Conservation (phyloP, 164 flowering plant genomes). For the Nymphaea colorata region DNA sequence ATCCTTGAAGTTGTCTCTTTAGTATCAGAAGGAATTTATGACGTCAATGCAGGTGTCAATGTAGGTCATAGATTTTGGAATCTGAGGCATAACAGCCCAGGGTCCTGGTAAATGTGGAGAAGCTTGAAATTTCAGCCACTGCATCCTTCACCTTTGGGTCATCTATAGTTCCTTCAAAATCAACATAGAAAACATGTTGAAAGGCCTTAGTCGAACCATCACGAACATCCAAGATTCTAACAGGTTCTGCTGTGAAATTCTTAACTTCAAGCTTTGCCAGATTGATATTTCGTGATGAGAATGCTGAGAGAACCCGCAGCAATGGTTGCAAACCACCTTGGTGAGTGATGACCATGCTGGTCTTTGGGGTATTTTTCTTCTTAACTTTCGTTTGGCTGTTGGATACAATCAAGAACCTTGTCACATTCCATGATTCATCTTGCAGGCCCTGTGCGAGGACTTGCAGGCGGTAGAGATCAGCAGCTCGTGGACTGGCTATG, state of each 20-base stretch:
- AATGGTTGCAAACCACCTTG: conserved; percentile 7
- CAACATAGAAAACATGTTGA: conserved; percentile 13
- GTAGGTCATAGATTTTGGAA: conserved; percentile 13
- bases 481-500: conserved; percentile 21
- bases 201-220: conserved; percentile 10
- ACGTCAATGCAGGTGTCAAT: neutral
- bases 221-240: conserved; percentile 12
- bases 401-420: conserved; percentile 18
- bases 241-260: neutral
- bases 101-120: conserved; percentile 12
- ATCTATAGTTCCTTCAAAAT: conserved; percentile 17
- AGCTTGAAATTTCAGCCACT: conserved; percentile 10
- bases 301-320: conserved; percentile 13
- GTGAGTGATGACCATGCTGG: conserved; percentile 17
- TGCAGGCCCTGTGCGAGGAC: conserved; percentile 20
- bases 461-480: conserved; percentile 14
- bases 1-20: neutral
- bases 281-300: conserved; percentile 15
- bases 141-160: conserved; percentile 19
- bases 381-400: neutral
- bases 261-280: conserved; percentile 19
- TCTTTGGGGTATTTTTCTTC: conserved; percentile 5
- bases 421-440: conserved; percentile 26
- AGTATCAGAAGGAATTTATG: neutral
- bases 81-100: conserved; percentile 18